Evolutionary conservation across 768 basidiomycete genomes (phyloP).

Genomic region (Boletus rubroflammeus): DNA sequence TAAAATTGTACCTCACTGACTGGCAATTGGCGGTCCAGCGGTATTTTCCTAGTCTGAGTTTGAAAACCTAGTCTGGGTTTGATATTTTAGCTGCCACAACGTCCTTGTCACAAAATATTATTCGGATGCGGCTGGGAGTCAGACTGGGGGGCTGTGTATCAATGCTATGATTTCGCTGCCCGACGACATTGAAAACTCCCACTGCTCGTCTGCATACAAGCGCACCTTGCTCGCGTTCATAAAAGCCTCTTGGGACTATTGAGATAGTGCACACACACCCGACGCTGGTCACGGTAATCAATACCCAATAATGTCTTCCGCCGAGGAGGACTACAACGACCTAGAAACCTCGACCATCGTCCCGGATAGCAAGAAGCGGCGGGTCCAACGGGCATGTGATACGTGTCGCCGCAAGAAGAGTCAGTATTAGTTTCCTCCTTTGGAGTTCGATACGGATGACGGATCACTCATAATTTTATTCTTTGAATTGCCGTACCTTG

Average conservation of each 20-base stretch:
- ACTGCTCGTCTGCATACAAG: not conserved
- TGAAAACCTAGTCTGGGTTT: not conserved
- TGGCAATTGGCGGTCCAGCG: too few relatives aligned
- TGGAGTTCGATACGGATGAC: not conserved
- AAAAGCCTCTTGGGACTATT: not conserved
- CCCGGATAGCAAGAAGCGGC: conserved; percentile 58
- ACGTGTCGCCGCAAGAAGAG: conserved; percentile 83
- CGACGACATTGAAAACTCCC: not conserved
- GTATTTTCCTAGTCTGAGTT: too few relatives aligned
- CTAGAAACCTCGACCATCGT: conserved; percentile 29
- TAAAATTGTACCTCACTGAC: too few relatives aligned
- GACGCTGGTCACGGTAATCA: not conserved
- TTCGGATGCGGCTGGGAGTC: not conserved
- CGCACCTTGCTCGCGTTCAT: not conserved
- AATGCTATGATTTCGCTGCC: too few relatives aligned
- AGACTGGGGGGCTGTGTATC: not conserved
- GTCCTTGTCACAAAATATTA: not conserved
- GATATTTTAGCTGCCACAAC: too few relatives aligned
- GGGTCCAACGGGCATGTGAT: conserved; percentile 78
- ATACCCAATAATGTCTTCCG: conserved; percentile 43
- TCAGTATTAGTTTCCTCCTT: conserved; percentile 30
- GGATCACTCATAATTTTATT: conserved; percentile 1
- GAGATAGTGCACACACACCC: not conserved
- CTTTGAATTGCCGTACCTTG: not conserved
- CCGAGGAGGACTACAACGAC: conserved; percentile 60